Base-by-base conservation (phyloP, 805 yeast species). In the Candida coquimbonensis region DNA sequence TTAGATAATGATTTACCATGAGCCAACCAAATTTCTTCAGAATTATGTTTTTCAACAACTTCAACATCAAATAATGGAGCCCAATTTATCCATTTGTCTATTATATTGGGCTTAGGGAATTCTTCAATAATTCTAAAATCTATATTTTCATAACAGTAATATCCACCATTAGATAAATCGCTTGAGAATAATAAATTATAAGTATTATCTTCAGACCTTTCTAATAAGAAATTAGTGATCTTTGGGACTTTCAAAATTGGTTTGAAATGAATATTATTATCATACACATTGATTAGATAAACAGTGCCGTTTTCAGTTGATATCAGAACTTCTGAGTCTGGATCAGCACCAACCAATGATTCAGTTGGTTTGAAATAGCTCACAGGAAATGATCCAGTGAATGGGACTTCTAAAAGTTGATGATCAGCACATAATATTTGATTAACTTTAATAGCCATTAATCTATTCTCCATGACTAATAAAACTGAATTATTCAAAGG, bases 361-460 rank as follows among this genome's bases (percentile, higher is more conserved):
- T 62, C 46, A 3, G 50, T 49, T 1, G 73, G 66, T 27, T 56
- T 50, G 50, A 62, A 67, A 45, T 41, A 68, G 16, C 62, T 57
- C 0, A 74, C 69, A 1, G 81, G 80, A 50, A 73, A 74, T 1
- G 49, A 29, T 56, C 50, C 53, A 39, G 36, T 52, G 50, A 38
- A 59, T 44, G 38, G 60, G 12, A 33, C 37, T 4, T 47, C 44
- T 2, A 50, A 45, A 46, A 74, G 72, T 26, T 64, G 55, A 43
- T 67, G 66, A 41, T 72, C 72, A 0, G 76, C 81, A 5, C 79
- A 72, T 19, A 73, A 55, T 3, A 77, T 69, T 41, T 74, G 71
- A 48, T 73, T 74, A 4, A 70, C 56, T 5, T 70, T 64, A 2
- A 74, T 61, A 0, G 72, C 47, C 5, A 64, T 53, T 5, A 76